Base-by-base conservation (phyloP, 208 protist genomes). In the Leishmania tropica region DNA sequence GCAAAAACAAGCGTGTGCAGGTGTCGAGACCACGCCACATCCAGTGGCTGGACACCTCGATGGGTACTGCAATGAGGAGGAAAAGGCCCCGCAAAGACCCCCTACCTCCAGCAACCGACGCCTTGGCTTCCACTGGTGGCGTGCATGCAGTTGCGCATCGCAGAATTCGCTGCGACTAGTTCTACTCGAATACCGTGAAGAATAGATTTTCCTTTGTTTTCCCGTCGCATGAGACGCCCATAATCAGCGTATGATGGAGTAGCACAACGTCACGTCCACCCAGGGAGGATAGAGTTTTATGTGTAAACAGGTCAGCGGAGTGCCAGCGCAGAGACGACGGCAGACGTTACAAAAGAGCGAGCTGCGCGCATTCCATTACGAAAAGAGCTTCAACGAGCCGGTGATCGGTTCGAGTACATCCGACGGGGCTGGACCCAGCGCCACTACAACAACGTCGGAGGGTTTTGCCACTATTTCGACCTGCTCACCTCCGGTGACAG, bases 341-440 rank as follows among this genome's bases (percentile, higher is more conserved):
- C 62, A 40, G 21, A 48, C n/a, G 7, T 64, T 19, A 35, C 28
- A 3, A 4, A 17, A 51, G 47, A 15, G 31, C 35, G 74, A 19
- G 31, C 0, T 31, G 53, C 74, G 45, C 35, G 8, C 31, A 83
- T 89, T 56, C 60, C 54, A 56, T 83, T 83, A 93, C 0, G 90
- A 92, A 71, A 92, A 91, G 54, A 96, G 76, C 75, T 96, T 96
- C 19, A 96, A 81, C n/a, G 80, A 85, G 11, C 90, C 91, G 8
- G 90, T 96, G 75, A 96, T 88, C 21, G 89, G 87, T 58, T 94
- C 79, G 7, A 96, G 56, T 10, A 83, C 15, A 45, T 76, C 78
- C 1, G 91, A 87, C 24, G 91, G 91, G 8, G 90, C 88, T 0
- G 93, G 91, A 10, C 93, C 93, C 28, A 95, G 31, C n/a, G 93